Conservation (phyloP, 805 yeast genomes). For the Starmerella sp. region DNA sequence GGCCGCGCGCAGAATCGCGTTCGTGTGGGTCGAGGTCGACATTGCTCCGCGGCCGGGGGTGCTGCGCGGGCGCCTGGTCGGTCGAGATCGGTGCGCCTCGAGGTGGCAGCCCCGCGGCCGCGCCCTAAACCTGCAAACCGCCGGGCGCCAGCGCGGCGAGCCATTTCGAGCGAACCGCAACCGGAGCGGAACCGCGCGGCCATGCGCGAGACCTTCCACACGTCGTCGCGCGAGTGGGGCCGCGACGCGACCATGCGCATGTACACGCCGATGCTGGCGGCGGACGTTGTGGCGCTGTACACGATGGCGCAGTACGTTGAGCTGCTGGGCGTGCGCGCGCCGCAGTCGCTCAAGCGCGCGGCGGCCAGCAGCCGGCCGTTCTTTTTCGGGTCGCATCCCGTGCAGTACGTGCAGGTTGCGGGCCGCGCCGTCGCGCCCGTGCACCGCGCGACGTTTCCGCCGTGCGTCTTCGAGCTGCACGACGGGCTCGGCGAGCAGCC, state of each 20-base stretch:
- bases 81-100: no score
- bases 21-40: constrained; percentile 8
- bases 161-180: background rate
- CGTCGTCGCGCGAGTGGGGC: background rate
- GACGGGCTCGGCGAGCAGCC: constrained; percentile 4
- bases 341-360: background rate
- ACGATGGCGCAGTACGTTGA: background rate
- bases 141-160: background rate
- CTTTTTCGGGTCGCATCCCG: constrained; percentile 8
- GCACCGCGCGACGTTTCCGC: background rate
- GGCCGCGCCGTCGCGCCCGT: constrained; percentile 3
- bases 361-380: background rate
- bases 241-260: constrained; percentile 2
- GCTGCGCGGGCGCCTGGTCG: background rate
- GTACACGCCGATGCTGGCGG: constrained; percentile 1
- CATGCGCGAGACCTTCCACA: background rate
- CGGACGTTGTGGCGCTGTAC: background rate
- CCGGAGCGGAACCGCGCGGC: no score
- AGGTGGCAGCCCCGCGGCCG: no score
- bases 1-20: constrained; percentile 16
- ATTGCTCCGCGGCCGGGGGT: background rate
- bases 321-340: background rate
- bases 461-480: background rate
- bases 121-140: background rate
- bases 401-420: constrained; percentile 4